Base-by-base conservation (phyloP, 768 basidiomycete species). In the Neoboletus magnificus region DNA sequence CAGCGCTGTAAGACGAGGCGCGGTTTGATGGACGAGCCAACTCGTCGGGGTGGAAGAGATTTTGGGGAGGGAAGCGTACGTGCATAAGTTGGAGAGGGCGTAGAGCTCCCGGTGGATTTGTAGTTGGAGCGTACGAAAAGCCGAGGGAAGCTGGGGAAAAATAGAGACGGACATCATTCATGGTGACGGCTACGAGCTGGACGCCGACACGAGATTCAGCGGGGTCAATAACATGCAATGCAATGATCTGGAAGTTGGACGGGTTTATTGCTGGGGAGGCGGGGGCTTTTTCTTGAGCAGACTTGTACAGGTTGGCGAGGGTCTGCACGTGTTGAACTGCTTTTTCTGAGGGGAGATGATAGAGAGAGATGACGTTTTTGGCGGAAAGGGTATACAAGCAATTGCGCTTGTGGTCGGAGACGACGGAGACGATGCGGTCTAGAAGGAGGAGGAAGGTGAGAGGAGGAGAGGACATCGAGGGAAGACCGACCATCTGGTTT, bases 131-230 rank as follows among this genome's bases (percentile, higher is more conserved):
- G 57, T 79, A 82, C 42, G 79, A 74, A 67, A 83, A 86, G 23
- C 75, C 73, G 48, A 74, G 71, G 0, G 73, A 64, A 4, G 80
- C 74, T 4, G 87, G 80, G 2, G 81, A 81, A 67, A 97, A 93
- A 76, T 91, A 98, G 1, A 96, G 77, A 48, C 95, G 85, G 4
- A 89, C 82, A 13, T 91, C 94, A 49, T 87, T 93, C 29, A 79
- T 76, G 23, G 93, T 93, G 45, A 95, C 73, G 2, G 88, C 93
- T 47, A 97, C 76, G 11, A 98, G 79, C 54, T 91, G 90, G 13
- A 90, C 73, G 15, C 82, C 83, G 25, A 80, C 73, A 16, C 83
- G 85, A 27, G 89, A 87, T 67, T 91, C 89, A 13, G 77, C 71
- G 11, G 78, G 78, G 39, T 82, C 78, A 36, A 96, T 72, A 25